A percentile compares a stretch with the other conserved stretches of the same genome.
Evolutionary conservation across 768 basidiomycete species (phyloP).

Genomic region (Termitomyces bulborhizus): DNA sequence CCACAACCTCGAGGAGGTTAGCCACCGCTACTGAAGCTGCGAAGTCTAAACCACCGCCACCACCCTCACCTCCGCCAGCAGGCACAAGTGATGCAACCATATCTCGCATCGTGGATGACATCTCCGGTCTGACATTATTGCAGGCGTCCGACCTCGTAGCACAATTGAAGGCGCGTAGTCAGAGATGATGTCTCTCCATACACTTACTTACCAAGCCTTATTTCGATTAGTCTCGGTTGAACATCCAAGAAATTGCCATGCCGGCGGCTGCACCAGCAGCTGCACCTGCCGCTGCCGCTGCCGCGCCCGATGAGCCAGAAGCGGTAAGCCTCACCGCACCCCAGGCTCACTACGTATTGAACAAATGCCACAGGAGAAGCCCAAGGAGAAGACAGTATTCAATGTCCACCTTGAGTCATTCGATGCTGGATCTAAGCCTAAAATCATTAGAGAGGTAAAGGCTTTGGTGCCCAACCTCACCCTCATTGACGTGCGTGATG

Average conservation of each 20-base stretch:
- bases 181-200: neutral
- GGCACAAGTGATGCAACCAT: constrained; percentile 58
- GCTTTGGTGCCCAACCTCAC: constrained; percentile 92
- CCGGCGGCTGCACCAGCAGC: constrained; percentile 66
- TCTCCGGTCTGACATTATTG: constrained; percentile 80
- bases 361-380: constrained; percentile 62
- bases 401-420: constrained; percentile 94
- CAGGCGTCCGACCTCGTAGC: constrained; percentile 95
- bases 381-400: constrained; percentile 98
- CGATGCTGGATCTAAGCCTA: constrained; percentile 87
- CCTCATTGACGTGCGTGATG: constrained; percentile 81
- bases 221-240: constrained; percentile 66
- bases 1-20: constrained; percentile 45
- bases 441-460: constrained; percentile 98
- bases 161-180: constrained; percentile 68
- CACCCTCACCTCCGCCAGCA: constrained; percentile 34
- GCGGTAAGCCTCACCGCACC: constrained; percentile 42
- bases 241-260: constrained; percentile 97
- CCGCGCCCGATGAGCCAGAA: constrained; percentile 56
- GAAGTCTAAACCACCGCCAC: constrained; percentile 31
- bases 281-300: constrained; percentile 39
- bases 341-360: neutral
- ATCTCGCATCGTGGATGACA: constrained; percentile 85
- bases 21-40: constrained; percentile 47
- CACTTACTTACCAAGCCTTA: neutral